A percentile compares a stretch with the other conserved stretches of the same genome.
phyloP scores from a whole-genome alignment of 495 filamentous ascomycete species.

The Extremus antarcticus region DNA sequence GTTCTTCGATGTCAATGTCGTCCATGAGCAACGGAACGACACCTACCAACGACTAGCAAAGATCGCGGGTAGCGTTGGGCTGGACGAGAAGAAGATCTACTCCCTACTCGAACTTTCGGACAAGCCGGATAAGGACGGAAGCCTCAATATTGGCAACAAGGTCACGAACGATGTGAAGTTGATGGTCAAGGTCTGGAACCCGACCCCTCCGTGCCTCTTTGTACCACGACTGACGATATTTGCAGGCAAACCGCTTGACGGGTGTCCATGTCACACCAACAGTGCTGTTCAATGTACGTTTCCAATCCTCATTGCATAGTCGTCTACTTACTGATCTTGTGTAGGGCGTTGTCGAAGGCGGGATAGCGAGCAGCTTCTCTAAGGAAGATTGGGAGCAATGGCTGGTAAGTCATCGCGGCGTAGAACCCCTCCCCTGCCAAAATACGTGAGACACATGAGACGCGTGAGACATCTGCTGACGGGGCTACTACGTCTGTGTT shows the following conservation, averaged over 20 bases:
- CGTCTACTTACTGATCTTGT: slow-evolving; percentile 3
- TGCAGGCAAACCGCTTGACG: slow-evolving; percentile 50
- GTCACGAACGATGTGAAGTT: slow-evolving; percentile 79
- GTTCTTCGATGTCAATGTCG: slow-evolving; percentile 74
- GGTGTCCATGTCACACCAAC: slow-evolving; percentile 87
- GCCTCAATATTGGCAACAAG: slow-evolving; percentile 64
- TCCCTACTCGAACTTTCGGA: slow-evolving; percentile 52
- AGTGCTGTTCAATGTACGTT: slow-evolving; percentile 68
- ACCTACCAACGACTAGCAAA: slow-evolving; percentile 71
- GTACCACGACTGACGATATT: slow-evolving; percentile 1
- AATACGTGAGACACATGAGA: no score
- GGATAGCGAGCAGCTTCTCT: slow-evolving; percentile 68
- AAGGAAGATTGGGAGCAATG: slow-evolving; percentile 75
- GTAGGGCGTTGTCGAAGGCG: slow-evolving; percentile 62
- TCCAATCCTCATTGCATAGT: no score
- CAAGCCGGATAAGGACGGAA: slow-evolving; percentile 48
- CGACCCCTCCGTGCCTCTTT: background rate
- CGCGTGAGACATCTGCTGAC: no score
- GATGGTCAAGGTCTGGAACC: slow-evolving; percentile 54
- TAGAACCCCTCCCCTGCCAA: no score
- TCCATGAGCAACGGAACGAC: slow-evolving; percentile 68
- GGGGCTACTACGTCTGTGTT: no score
- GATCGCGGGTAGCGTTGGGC: slow-evolving; percentile 53
- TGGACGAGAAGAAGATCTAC: slow-evolving; percentile 55
- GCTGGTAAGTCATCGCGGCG: no score